A percentile compares a stretch with the other conserved stretches of the same genome.
Conservation (phyloP, 148 eudicot species). For the Bassia scoparia region DNA sequence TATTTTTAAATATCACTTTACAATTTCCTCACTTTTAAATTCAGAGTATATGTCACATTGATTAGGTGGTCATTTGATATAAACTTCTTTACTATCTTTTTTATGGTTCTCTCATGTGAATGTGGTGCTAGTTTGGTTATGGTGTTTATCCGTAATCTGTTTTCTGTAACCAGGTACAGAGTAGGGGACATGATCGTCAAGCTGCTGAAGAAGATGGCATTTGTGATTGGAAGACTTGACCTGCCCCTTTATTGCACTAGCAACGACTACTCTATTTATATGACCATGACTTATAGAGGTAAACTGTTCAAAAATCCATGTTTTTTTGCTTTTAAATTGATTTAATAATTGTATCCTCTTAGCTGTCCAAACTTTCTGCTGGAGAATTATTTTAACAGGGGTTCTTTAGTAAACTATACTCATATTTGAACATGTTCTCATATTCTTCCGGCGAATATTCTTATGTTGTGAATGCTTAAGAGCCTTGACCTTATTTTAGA, state of each 20-base stretch:
- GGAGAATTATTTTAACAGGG: too few species aligned
- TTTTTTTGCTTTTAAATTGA: background rate
- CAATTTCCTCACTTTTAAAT: too few species aligned
- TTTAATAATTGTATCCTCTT: background rate
- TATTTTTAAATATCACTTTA: too few species aligned
- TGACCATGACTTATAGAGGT: conserved; percentile 99
- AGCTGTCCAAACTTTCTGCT: background rate
- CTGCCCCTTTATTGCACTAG: conserved; percentile 93
- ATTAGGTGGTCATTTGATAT: background rate
- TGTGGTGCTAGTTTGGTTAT: background rate
- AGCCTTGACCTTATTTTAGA: too few species aligned
- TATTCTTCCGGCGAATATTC: too few species aligned
- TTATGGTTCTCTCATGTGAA: background rate
- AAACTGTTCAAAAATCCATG: conserved; percentile 5
- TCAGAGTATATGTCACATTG: background rate
- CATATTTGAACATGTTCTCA: too few species aligned
- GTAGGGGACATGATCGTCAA: too few species aligned
- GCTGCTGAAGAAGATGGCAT: too few species aligned
- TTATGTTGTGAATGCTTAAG: too few species aligned
- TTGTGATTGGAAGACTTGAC: conserved; percentile 95
- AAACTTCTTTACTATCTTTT: background rate
- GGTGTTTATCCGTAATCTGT: background rate
- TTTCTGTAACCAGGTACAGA: background rate
- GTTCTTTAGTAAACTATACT: too few species aligned
- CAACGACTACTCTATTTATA: conserved; percentile 94